phyloP scores from a whole-genome alignment of 208 protist genomes.

The Endotrypanum monterogeii region DNA sequence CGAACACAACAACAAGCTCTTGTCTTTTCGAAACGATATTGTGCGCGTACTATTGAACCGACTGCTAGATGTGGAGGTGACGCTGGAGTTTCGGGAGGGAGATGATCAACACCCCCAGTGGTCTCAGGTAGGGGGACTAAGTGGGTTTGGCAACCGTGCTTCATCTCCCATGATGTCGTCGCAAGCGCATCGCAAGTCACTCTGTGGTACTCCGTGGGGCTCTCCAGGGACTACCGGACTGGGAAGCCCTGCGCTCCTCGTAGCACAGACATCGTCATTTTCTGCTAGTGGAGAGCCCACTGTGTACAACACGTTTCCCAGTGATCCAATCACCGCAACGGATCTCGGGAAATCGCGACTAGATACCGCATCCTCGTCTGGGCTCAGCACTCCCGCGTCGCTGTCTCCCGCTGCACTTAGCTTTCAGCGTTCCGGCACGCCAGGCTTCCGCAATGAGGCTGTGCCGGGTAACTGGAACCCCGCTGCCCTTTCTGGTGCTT shows the following conservation, averaged over 20 bases:
- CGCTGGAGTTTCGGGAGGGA: slow-evolving; percentile 45
- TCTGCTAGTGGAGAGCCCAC: neutral
- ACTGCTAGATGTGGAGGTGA: slow-evolving; percentile 65
- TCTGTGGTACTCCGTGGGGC: slow-evolving; percentile 7
- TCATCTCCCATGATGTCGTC: neutral
- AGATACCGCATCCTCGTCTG: slow-evolving; percentile 10
- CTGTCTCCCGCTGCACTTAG: slow-evolving; percentile 8
- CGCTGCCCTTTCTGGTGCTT: neutral
- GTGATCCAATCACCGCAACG: neutral
- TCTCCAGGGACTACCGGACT: slow-evolving; percentile 10
- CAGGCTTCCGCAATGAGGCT: neutral
- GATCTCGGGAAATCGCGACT: neutral
- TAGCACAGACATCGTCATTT: neutral
- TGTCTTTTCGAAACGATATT: slow-evolving; percentile 63
- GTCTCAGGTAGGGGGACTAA: neutral
- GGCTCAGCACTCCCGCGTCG: slow-evolving; percentile 14
- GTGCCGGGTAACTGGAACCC: neutral
- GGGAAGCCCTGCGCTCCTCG: slow-evolving; percentile 13
- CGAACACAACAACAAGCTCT: slow-evolving; percentile 69
- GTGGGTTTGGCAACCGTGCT: neutral
- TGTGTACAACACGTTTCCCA: neutral
- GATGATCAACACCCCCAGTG: slow-evolving; percentile 1
- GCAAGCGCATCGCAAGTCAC: neutral
- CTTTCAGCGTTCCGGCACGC: neutral
- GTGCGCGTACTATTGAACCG: slow-evolving; percentile 68